Base-by-base conservation (phyloP, 78 protist genomes). In the Dictyostelium capitatum region DNA sequence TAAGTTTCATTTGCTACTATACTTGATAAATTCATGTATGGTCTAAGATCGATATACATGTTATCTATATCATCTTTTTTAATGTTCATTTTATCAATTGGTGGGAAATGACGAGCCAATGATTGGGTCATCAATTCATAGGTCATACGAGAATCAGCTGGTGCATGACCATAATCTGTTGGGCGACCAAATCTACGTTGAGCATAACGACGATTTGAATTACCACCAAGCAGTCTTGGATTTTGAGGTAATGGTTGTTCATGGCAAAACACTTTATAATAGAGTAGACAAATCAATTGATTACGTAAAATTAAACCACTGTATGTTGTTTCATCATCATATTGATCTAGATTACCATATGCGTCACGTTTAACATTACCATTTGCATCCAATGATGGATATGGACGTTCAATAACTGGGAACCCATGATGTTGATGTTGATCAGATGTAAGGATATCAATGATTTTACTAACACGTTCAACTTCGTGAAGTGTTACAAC, bases 101-200 rank as follows among this genome's bases (percentile, higher is more conserved):
- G 80, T n/a, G 95, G 95, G 81, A 91, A 91, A 62, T 87, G 93
- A 77, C 93, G 59, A 1, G 93, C 93, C 6, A 87, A 53, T 2
- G 78, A 20, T 51, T 87, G 93, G 20, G 93, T 50, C 93, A 87
- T 87, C 9, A 77, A 15, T 56, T 87, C 77, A 41, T 77, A 87
- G 37, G 62, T 65, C 93, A 87, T 87, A 28, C 93, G n/a, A 7
- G 72, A 43, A 65, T 87, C 93, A 5, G 93, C 83, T 1, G 75
- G 93, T 10, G 69, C 82, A 51, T 87, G 83, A 12, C 84, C 83
- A 64, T 87, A 87, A 41, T 87, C 93, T 6, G 93, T 87, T 4
- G 73, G 79, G 14, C 73, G 62, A 32, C 93, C 93, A 62, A 82
- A 87, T 25, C 93, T 47, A 46, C 93, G 74, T 65, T 74, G 84